Base-by-base conservation (phyloP, 2,329 filamentous ascomycete species). In the Sporothrix sp. region DNA sequence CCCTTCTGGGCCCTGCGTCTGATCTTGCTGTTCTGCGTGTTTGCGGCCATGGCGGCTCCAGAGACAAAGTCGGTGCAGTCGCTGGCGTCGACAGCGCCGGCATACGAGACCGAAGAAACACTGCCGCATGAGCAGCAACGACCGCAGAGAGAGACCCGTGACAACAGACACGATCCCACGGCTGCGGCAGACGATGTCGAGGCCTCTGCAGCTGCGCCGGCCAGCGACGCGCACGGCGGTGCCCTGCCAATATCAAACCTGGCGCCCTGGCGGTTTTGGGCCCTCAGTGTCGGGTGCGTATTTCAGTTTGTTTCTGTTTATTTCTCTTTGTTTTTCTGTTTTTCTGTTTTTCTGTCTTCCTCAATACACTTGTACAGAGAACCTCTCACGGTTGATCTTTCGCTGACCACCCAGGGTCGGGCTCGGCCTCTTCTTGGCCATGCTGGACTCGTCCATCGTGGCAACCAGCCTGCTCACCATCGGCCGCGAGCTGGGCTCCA, bases 381-480 rank as follows among this genome's bases (percentile, higher is more conserved):
- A 9, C n/a, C n/a, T n/a, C n/a, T n/a, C n/a, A n/a, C n/a, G n/a
- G n/a, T n/a, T n/a, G n/a, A n/a, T n/a, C n/a, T n/a, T n/a, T n/a
- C n/a, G 3, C 45, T 47, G 3, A 21, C 23, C 13, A 14, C 8
- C 18, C 33, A 79, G 74, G 14, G 62, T 77, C 13, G 71, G 67
- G 18, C 62, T 73, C 6, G 77, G 76, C 3, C 67, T 81, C 1
- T 76, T 79, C 48, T 68, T 82, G 43, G 74, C 78, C 25, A 71
- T 79, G 57, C 61, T 80, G n/a, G 78, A 81, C 60, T 72, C 73
- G 1, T 77, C 77, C 3, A 80, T 82, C 33, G 73, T 82, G 1
- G 76, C 78, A 1, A 81, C 78, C 11, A 74, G 74, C 39, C 62
- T 82, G 9, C 74, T 74, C 57, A 67, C 67, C n/a, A 81, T 81